Base-by-base conservation (phyloP, 2,329 filamentous ascomycete genomes). In the Epichloe elymi region DNA sequence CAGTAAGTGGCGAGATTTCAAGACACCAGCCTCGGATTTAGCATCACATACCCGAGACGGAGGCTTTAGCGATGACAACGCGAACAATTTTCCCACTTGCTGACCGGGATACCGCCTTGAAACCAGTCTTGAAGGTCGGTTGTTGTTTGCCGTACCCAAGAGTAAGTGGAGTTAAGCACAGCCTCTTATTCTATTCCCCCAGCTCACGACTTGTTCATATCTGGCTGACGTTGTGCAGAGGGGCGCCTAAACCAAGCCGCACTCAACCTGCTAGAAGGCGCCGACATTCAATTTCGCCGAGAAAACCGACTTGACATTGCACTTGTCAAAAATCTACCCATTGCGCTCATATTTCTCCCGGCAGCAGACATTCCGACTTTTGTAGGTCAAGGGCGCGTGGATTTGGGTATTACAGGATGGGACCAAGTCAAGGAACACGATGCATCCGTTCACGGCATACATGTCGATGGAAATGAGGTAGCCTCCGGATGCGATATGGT, bases 301-400 rank as follows among this genome's bases (percentile, higher is more conserved):
- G 89, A 96, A 74, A 89, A 86, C 67, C 85, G 93, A 53, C 86
- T 97, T 61, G 93, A 98, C 68, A 96, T 98, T 64, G 93, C 93
- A 15, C 83, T 98, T 26, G 93, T 97, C 65, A 95, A 96, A 75
- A 98, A 98, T 71, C 82, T 93, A 30, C 88, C 87, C 37, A 88
- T 98, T 61, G 93, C 93, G 15, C 86, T 98, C 54, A 83, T 98
- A 64, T 98, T 98, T 75, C 85, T 98, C 26, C 93, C 93, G 33
- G 93, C 91, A 38, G 90, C 89, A 58, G 93, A 98, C 67, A 98
- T 98, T 64, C 93, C 93, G 5, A 95, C 89, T 39, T 97, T 97
- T 64, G 90, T 98, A 46, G 91, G 91, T 52, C 90, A 97, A 70
- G 93, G 93, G 53, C 84, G 85, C 55, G 88, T 95, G 46, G 90